Evolutionary conservation across 208 protist genomes (phyloP).

Genomic region (Leptomonas seymouri): DNA sequence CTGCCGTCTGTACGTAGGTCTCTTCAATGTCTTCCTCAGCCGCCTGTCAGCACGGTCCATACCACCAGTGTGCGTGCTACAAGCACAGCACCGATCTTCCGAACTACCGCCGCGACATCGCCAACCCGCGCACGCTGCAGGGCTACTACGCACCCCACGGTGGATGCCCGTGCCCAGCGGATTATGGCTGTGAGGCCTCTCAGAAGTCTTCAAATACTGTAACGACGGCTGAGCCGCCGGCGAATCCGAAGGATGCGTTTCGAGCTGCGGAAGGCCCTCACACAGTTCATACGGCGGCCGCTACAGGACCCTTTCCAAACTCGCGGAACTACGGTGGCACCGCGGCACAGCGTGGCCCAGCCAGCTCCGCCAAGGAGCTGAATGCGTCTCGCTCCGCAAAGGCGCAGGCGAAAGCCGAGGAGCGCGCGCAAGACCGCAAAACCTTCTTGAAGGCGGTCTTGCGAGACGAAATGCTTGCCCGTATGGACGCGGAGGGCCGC

Average conservation of each 20-base stretch:
- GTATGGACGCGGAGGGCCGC: slow-evolving; percentile 56
- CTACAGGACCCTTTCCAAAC: slow-evolving; percentile 55
- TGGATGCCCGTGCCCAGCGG: slow-evolving; percentile 61
- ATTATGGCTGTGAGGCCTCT: slow-evolving; percentile 17
- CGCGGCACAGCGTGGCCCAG: slow-evolving; percentile 36
- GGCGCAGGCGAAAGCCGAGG: slow-evolving; percentile 39
- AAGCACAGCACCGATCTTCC: slow-evolving; percentile 53
- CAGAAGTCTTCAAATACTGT: slow-evolving; percentile 14
- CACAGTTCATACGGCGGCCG: slow-evolving; percentile 28
- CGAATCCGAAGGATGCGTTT: slow-evolving; percentile 36
- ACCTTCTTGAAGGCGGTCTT: slow-evolving; percentile 76
- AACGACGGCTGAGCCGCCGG: slow-evolving; percentile 7
- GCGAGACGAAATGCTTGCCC: slow-evolving; percentile 71
- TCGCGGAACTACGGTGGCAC: slow-evolving; percentile 74
- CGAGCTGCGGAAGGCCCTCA: slow-evolving; percentile 44
- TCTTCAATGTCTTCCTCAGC: slow-evolving; percentile 7
- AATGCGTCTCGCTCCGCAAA: slow-evolving; percentile 21
- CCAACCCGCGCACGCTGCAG: slow-evolving; percentile 65
- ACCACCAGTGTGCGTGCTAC: slow-evolving; percentile 73
- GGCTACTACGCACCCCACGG: slow-evolving; percentile 60
- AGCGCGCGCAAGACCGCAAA: slow-evolving; percentile 69
- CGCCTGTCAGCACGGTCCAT: slow-evolving; percentile 26
- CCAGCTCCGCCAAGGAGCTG: slow-evolving; percentile 22
- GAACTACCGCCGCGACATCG: slow-evolving; percentile 68
- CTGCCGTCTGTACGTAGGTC: background rate